Conservation (phyloP, 768 basidiomycete species). For the Trametes cingulata region DNA sequence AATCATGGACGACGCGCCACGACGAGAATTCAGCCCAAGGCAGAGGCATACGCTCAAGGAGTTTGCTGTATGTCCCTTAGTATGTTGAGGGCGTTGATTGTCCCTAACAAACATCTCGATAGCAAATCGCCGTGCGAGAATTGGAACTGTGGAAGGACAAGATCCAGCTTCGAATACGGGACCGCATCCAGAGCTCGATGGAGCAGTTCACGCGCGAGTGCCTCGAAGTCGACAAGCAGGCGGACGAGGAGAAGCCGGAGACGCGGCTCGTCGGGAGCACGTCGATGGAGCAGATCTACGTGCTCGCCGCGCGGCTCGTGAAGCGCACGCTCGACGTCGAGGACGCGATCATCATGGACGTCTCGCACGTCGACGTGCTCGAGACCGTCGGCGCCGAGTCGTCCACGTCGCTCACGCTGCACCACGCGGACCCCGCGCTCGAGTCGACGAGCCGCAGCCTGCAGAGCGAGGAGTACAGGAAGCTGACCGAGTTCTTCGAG, state of each 20-base stretch:
- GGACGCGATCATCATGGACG: conserved; percentile 89
- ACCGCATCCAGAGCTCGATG: conserved; percentile 95
- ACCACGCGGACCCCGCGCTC: conserved; percentile 61
- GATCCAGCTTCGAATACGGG: conserved; percentile 89
- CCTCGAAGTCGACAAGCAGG: conserved; percentile 79
- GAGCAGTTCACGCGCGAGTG: conserved; percentile 95
- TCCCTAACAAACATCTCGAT: neutral
- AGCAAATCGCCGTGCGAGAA: conserved; percentile 90
- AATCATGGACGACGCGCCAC: conserved; percentile 80
- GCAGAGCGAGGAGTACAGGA: conserved; percentile 68
- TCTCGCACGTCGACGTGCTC: conserved; percentile 85
- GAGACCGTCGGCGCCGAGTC: conserved; percentile 67
- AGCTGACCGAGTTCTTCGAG: conserved; percentile 74
- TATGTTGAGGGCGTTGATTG: neutral
- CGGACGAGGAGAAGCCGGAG: conserved; percentile 40
- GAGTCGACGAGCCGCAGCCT: conserved; percentile 50
- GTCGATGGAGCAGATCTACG: conserved; percentile 88
- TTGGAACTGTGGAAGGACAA: conserved; percentile 97
- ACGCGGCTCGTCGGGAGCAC: conserved; percentile 28
- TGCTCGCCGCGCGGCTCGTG: conserved; percentile 87
- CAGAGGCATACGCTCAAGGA: conserved; percentile 93
- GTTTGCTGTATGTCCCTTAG: conserved; percentile 58
- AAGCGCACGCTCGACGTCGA: conserved; percentile 90
- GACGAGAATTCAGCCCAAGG: conserved; percentile 83
- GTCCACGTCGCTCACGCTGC: conserved; percentile 66